Conservation (phyloP, 2,329 filamentous ascomycete species). For the Magnaporthiopsis poae region DNA sequence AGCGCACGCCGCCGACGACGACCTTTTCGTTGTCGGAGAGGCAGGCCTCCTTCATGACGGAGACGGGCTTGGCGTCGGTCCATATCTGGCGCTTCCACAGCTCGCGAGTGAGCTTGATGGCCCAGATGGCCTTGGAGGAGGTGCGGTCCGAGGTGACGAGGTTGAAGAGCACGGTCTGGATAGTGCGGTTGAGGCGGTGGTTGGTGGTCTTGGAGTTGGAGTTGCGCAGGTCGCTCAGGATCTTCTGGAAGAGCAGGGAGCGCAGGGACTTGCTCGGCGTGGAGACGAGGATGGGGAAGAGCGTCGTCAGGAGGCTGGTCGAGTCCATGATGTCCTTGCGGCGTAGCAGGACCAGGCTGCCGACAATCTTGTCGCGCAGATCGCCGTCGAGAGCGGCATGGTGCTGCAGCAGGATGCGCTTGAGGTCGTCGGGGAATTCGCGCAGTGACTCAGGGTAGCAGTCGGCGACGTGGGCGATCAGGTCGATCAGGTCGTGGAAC, state of each 20-base stretch:
- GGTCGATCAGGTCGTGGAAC: constrained; percentile 83
- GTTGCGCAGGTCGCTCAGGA: constrained; percentile 78
- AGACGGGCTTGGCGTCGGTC: constrained; percentile 84
- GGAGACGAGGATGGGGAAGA: constrained; percentile 90
- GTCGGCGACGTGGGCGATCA: constrained; percentile 86
- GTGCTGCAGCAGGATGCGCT: constrained; percentile 68
- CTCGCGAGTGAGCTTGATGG: constrained; percentile 87
- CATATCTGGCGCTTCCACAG: constrained; percentile 95
- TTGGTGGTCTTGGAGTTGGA: constrained; percentile 82
- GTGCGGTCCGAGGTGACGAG: constrained; percentile 76
- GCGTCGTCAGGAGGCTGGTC: constrained; percentile 67
- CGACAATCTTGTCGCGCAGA: constrained; percentile 86
- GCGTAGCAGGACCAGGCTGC: constrained; percentile 73
- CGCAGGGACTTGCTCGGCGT: constrained; percentile 80
- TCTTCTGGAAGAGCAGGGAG: constrained; percentile 74
- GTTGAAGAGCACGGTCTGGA: constrained; percentile 89
- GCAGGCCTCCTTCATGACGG: constrained; percentile 89
- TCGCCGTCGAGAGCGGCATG: constrained; percentile 76
- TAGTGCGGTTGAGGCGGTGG: constrained; percentile 82
- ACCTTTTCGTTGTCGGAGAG: constrained; percentile 90
- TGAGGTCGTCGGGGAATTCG: constrained; percentile 70
- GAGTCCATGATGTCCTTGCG: constrained; percentile 92
- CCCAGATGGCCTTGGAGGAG: constrained; percentile 84
- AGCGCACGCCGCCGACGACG: constrained; percentile 73
- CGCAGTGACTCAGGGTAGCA: constrained; percentile 77